Base-by-base conservation (phyloP, 352 stramenopile species). In the Albugo laibachii region DNA sequence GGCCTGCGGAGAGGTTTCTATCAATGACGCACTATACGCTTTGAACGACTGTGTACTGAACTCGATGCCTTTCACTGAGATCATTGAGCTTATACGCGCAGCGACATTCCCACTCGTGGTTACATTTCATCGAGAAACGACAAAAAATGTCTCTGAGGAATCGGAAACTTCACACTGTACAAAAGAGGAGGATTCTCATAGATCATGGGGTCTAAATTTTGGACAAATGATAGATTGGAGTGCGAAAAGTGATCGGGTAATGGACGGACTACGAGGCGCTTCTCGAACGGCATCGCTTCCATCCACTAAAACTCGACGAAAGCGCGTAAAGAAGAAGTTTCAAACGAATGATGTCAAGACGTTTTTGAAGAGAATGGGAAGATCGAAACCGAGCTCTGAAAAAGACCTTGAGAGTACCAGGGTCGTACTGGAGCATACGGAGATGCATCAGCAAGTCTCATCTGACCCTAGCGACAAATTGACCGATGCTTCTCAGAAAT, bases 61-160 rank as follows among this genome's bases (percentile, higher is more conserved):
- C 12, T 62, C 72, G 5, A 56, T 76, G 52, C 40, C 60, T 15
- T 86, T 88, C 40, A 48, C 59, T 4, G 54, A 65, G 14, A 86
- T 88, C 48, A 83, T 88, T 21, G 62, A 78, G 35, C 55, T 62
- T 1, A 71, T 69, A 6, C 80, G 80, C 48, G 61, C 54, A 13
- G 71, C 70, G 13, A 66, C 49, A 35, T 84, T 86, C 46, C 76
- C 76, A 11, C 63, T 80, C 18, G 80, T 62, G 3, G 53, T 88
- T 27, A 72, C 65, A 18, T 88, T 82, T 48, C 38, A 24, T 8
- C 3, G 38, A 43, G 8, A 43, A 43, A 8, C 8, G 8, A 24
- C 38, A 8, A 43, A 10, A 24, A 3, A 10, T 10, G 38, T 24
- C 3, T 43, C 16, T 8, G 38, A 8, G 38, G 8, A 43, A 10